A percentile compares a stretch with the other conserved stretches of the same genome.
Conservation (phyloP, 1,139 yeast species). For the Komagataea norvegica region DNA sequence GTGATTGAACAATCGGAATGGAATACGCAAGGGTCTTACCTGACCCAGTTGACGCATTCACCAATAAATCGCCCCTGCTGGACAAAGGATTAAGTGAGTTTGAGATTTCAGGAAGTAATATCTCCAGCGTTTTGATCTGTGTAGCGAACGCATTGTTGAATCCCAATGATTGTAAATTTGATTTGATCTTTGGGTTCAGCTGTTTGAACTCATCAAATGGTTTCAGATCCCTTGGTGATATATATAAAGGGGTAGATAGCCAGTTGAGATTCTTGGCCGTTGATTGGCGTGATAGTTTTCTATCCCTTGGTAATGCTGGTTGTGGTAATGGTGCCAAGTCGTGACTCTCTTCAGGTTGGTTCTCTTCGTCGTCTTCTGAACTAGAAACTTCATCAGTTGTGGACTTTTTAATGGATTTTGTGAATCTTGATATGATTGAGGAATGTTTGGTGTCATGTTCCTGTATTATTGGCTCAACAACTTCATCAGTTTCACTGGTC, state of each 20-base stretch:
- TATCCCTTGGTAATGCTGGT: conserved; percentile 58
- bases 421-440: conserved; percentile 39
- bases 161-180: conserved; percentile 44
- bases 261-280: conserved; percentile 50
- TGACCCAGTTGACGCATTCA: conserved; percentile 94
- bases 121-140: conserved; percentile 62
- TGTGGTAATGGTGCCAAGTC: conserved; percentile 81
- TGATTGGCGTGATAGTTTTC: conserved; percentile 36
- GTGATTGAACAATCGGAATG: conserved; percentile 72
- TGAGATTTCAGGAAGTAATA: conserved; percentile 47
- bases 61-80: conserved; percentile 64
- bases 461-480: conserved; percentile 11
- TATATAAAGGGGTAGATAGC: conserved; percentile 61
- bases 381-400: conserved; percentile 14
- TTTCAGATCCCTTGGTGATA: conserved; percentile 39
- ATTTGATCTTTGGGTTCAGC: conserved; percentile 35
- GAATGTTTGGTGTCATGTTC: conserved; percentile 25
- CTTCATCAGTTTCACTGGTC: conserved; percentile 8
- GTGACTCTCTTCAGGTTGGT: conserved; percentile 35
- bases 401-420: conserved; percentile 31
- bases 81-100: conserved; percentile 50
- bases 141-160: conserved; percentile 68
- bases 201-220: conserved; percentile 38
- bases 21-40: conserved; percentile 93
- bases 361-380: conserved; percentile 26